Evolutionary conservation across 257 asterid genomes (phyloP), one percentile per base, ranked within the genome.

Genomic region (Jasminum sambac): DNA sequence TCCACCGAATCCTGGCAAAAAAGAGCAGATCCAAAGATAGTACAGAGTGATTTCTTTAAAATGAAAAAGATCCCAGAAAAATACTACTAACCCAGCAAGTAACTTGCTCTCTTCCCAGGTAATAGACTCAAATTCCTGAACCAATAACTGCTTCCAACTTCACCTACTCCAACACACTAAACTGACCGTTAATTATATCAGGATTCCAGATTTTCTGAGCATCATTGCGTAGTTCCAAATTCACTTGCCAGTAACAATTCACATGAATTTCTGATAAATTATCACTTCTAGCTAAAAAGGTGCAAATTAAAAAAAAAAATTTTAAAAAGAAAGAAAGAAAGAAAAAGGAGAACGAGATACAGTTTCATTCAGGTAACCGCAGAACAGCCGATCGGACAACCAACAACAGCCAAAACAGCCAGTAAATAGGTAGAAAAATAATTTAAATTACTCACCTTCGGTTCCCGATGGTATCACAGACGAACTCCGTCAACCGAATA

Each of bases 401-500:
- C 61, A 7, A 46, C 60, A 17, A 55, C 62, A 23, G 21, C 21
- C 61, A 55, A 55, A 30, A 30, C 36, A 30, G 36, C 36, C 36
- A 30, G 36, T 30, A 30, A 50, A 50, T 50, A 17, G n/a, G 8
- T 23, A 30, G 36, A 30, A 19, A 11, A 48, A 40, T 30, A 21
- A 30, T 52, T 11, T 44, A 41, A 38, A 5, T 23, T 68, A 68
- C 83, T 72, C 71, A 95, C 99, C 64, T 79, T 71, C 96, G 92
- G 34, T 72, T 75, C 83, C 85, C 94, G 64, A 95, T 71, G 24
- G 72, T 16, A 46, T 86, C 88, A 74, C 90, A 82, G 58, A 92
- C 91, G 83, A 85, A 95, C 80, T 85, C 85, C 58, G 34, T 73
- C 85, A 95, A 66, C 76, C 72, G 88, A 38, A 95, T 61, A 52